Conservation (phyloP, 176 grass and related monocot genomes). For the Aegilops longissima region DNA sequence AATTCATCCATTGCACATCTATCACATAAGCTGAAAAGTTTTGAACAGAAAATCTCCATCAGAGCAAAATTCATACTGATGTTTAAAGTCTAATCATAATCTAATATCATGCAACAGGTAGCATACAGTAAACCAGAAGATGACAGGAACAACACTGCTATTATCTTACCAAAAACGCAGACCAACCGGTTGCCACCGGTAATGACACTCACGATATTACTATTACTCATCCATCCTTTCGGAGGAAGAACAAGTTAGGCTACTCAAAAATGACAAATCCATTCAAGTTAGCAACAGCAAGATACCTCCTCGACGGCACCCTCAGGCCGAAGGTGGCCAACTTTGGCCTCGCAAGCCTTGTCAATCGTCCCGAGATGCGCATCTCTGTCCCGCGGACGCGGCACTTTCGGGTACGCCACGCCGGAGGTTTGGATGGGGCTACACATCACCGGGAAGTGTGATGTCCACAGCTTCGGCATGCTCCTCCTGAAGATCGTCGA, state of each 20-base stretch:
- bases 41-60: background rate
- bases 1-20: background rate
- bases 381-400: background rate
- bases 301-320: background rate
- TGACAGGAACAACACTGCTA: background rate
- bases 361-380: background rate
- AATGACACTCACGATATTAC: background rate
- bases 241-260: slow-evolving; percentile 1
- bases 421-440: background rate
- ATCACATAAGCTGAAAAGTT: background rate
- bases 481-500: background rate
- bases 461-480: background rate
- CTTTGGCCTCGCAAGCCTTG: background rate
- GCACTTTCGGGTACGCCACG: background rate
- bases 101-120: background rate
- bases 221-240: background rate
- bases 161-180: background rate
- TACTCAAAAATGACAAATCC: background rate
- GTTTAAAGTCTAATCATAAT: background rate
- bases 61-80: background rate
- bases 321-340: background rate
- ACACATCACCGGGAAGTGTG: background rate
- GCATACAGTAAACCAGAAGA: background rate
- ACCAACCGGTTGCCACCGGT: background rate
- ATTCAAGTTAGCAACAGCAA: background rate